A percentile compares a stretch with the other conserved stretches of the same genome.
These are phyloP conservation scores for Vanrija sp. DNA, from an alignment of 1,284 basidiomycete genomes.

Conservation along the genomic window DNA sequence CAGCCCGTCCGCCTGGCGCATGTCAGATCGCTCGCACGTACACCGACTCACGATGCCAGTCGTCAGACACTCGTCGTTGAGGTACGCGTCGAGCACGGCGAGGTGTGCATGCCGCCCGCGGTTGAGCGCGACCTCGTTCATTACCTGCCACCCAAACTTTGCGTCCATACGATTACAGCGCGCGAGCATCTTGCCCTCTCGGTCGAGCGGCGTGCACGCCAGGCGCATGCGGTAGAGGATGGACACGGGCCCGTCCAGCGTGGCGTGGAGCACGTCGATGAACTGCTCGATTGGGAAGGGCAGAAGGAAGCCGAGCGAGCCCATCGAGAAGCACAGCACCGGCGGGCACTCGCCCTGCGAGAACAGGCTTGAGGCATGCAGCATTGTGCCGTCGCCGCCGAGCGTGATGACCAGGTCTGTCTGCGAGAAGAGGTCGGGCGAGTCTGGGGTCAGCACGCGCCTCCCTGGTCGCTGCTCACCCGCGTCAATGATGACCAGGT, in stretches of 20 bases:
- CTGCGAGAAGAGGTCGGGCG: conserved; percentile 19
- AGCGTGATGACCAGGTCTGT: conserved; percentile 85
- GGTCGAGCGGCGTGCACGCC: conserved; percentile 69
- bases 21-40: background rate
- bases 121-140: conserved; percentile 94
- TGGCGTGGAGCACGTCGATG: conserved; percentile 68
- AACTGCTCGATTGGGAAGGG: conserved; percentile 64
- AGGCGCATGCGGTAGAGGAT: conserved; percentile 81
- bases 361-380: conserved; percentile 90
- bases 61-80: conserved; percentile 90
- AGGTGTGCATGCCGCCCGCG: conserved; percentile 85
- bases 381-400: conserved; percentile 91
- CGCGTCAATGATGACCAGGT: conserved; percentile 25
- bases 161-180: conserved; percentile 17
- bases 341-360: conserved; percentile 83
- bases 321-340: conserved; percentile 93
- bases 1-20: conserved; percentile 78
- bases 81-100: conserved; percentile 87
- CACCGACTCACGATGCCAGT: conserved; percentile 75
- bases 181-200: conserved; percentile 57
- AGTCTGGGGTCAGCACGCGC: conserved; percentile 11
- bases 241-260: conserved; percentile 52
- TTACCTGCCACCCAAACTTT: conserved; percentile 77
- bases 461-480: background rate
- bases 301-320: conserved; percentile 89